Evolutionary conservation across 1,284 basidiomycete genomes (phyloP), one percentile per base, ranked within the genome.

Genomic region (Vanrija sp.): DNA sequence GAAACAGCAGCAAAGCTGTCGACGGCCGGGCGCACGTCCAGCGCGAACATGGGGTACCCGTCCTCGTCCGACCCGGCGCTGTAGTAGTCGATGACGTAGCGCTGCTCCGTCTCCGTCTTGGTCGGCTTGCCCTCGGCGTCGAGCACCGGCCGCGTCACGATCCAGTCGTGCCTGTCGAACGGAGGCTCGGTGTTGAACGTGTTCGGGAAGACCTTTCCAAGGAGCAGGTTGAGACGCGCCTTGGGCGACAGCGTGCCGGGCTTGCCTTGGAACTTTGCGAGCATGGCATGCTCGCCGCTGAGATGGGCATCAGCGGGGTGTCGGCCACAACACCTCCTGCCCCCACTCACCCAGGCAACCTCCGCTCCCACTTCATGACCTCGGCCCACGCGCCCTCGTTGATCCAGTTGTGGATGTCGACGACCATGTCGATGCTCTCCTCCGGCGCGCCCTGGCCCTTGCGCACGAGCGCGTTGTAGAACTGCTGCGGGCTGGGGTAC

Each of bases 81-180:
- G 76, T 97, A 97, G 78, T 97, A 97, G 80, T 97, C 93, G 67
- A 97, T 97, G 43, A 97, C 88, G 76, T 97, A 96, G 71, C 91
- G 88, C 48, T 91, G 86, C 73, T 66, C 65, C 16, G 58, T 57
- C 55, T 61, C 59, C 14, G 51, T 21, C 46, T 59, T 61, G 47
- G 55, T 65, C 59, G 58, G 57, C 88, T 85, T 69, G 86, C 84
- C 45, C 85, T 85, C 6, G 83, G 58, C 48, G 23, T 62, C 60
- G 14, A 60, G 49, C 25, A 85, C 19, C 55, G 71, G 83, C 49
- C 94, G 85, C 38, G 87, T 86, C 55, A 98, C 83, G 50, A 96
- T 79, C 96, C 96, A 99, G 79, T 98, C 95, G 74, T 98, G 96
- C n/a, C 95, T 86, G 74, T 98, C 95, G 69, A 98, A 98, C 1